These are phyloP conservation scores for Hyaloraphidium curvatum DNA, from an alignment of 192 early-diverging fungal genomes.

Conservation along the genomic window DNA sequence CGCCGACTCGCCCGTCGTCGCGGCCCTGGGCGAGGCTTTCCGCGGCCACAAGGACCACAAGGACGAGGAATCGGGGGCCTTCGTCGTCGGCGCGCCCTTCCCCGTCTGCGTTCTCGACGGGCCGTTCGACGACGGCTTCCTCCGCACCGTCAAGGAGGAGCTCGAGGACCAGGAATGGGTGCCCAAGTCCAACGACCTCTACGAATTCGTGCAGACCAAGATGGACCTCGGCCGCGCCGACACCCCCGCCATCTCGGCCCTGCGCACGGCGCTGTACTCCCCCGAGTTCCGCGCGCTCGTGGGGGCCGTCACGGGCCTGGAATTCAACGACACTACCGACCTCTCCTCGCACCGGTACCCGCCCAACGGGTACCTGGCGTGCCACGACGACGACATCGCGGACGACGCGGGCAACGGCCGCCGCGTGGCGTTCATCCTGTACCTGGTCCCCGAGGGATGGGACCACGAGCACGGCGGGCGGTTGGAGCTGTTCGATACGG, in stretches of 20 bases:
- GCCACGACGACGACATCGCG: slow-evolving; percentile 60
- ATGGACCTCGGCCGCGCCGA: slow-evolving; percentile 26
- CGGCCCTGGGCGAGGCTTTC: slow-evolving; percentile 16
- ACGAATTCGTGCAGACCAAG: slow-evolving; percentile 48
- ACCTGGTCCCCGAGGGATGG: slow-evolving; percentile 48
- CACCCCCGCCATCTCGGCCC: slow-evolving; percentile 20
- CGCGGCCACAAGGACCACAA: slow-evolving; percentile 9
- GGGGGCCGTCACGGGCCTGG: slow-evolving; percentile 36
- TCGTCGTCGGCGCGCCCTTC: slow-evolving; percentile 12
- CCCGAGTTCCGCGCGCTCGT: slow-evolving; percentile 37
- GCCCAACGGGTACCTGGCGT: slow-evolving; percentile 36
- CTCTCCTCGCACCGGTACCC: slow-evolving; percentile 47
- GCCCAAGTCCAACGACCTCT: slow-evolving; percentile 45
- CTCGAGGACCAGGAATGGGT: slow-evolving; percentile 15
- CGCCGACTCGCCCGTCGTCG: slow-evolving; percentile 11
- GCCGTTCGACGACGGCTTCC: slow-evolving; percentile 14
- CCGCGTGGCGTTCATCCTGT: slow-evolving; percentile 50
- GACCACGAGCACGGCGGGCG: slow-evolving; percentile 35
- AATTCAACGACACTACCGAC: slow-evolving; percentile 36
- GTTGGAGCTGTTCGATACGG: slow-evolving; percentile 36
- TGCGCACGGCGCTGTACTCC: slow-evolving; percentile 37
- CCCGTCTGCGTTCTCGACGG: slow-evolving; percentile 14
- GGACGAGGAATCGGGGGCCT: slow-evolving; percentile 10
- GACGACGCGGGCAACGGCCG: slow-evolving; percentile 31
- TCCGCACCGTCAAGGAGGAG: slow-evolving; percentile 16